phyloP scores from a whole-genome alignment of 2,329 filamentous ascomycete species.

The Orbilia brochopaga region DNA sequence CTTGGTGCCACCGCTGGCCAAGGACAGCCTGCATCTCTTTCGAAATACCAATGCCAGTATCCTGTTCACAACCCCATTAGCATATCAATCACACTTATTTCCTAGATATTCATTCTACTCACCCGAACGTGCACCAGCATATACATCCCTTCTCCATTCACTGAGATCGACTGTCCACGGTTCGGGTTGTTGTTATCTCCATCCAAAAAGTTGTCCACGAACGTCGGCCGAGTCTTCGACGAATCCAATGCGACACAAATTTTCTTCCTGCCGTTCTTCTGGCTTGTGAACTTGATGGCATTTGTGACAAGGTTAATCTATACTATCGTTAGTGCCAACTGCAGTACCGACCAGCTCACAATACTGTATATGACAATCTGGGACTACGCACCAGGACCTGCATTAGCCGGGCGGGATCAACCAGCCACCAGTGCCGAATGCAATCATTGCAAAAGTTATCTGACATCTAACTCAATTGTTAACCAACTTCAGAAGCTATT shows the following conservation, averaged over 20 bases:
- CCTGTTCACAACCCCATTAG: conserved; percentile 27
- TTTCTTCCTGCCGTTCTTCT: conserved; percentile 49
- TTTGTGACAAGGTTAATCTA: conserved; percentile 72
- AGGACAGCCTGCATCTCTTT: conserved; percentile 52
- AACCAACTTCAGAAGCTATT: not conserved
- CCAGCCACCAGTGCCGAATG: conserved; percentile 68
- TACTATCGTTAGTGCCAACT: conserved; percentile 1
- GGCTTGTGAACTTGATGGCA: conserved; percentile 64
- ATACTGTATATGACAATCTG: too few species aligned
- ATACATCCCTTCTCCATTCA: conserved; percentile 27
- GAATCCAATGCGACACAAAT: conserved; percentile 51
- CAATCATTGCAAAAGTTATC: conserved; percentile 35
- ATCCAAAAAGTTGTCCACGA: conserved; percentile 44
- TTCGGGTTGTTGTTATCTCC: conserved; percentile 8
- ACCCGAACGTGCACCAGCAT: conserved; percentile 42
- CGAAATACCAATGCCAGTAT: conserved; percentile 54
- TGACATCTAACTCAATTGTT: conserved; percentile 16
- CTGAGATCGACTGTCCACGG: not conserved
- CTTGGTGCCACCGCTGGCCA: conserved; percentile 54
- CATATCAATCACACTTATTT: not conserved
- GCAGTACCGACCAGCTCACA: too few species aligned
- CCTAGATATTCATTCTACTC: conserved; percentile 1
- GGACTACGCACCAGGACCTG: conserved; percentile 65
- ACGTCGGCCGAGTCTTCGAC: conserved; percentile 34
- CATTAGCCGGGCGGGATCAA: conserved; percentile 75